Percentiles rank a stretch among this genome's conserved stretches.
Conservation (phyloP, 805 yeast genomes). For the Saccharomyces mikatae region DNA sequence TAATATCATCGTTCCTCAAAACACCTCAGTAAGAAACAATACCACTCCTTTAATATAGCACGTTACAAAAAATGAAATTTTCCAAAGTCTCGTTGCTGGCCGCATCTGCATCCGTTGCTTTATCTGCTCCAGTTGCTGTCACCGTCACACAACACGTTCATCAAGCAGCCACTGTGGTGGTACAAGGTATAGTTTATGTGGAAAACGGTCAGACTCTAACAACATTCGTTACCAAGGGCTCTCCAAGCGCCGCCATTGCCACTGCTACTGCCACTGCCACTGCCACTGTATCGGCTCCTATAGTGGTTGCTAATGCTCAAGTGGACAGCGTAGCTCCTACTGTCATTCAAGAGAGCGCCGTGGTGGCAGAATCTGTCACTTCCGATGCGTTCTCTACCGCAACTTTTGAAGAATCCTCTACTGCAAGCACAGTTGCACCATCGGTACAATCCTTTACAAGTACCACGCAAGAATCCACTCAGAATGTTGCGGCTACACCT, state of each 20-base stretch:
- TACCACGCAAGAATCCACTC: not conserved
- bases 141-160: slow-evolving; percentile 27
- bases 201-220: slow-evolving; percentile 22
- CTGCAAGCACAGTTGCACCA: not conserved
- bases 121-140: slow-evolving; percentile 23
- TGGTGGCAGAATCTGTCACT: slow-evolving; percentile 3
- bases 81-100: slow-evolving; percentile 15
- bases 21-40: not conserved
- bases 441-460: not conserved
- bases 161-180: slow-evolving; percentile 20
- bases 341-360: slow-evolving; percentile 10
- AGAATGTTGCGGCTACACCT: slow-evolving; percentile 1
- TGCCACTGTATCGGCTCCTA: slow-evolving; percentile 11
- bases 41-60: not conserved
- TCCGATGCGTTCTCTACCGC: slow-evolving; percentile 12
- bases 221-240: slow-evolving; percentile 15
- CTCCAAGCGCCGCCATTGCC: slow-evolving; percentile 6
- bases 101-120: slow-evolving; percentile 13
- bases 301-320: slow-evolving; percentile 11
- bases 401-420: slow-evolving; percentile 13
- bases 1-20: not conserved
- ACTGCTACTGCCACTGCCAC: slow-evolving; percentile 8
- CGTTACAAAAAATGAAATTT: slow-evolving; percentile 15
- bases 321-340: slow-evolving; percentile 16
- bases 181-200: slow-evolving; percentile 21